Conservation (phyloP, 2,329 filamentous ascomycete species). For the Fusarium aywerte region DNA sequence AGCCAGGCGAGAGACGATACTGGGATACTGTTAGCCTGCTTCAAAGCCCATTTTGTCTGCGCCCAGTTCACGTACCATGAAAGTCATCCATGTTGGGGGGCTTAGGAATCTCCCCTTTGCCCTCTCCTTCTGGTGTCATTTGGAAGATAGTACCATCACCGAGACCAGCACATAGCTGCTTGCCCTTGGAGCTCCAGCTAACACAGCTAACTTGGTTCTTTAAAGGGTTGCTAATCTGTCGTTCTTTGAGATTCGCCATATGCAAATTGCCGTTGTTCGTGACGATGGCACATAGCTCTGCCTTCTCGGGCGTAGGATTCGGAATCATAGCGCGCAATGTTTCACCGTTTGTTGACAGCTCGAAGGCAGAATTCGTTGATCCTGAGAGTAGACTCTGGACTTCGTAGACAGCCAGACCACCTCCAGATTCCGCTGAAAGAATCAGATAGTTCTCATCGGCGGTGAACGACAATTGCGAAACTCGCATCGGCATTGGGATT, state of each 20-base stretch:
- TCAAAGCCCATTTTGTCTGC: background rate
- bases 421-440: constrained; percentile 81
- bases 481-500: constrained; percentile 76
- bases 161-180: constrained; percentile 89
- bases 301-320: constrained; percentile 80
- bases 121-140: constrained; percentile 82
- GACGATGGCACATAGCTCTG: constrained; percentile 82
- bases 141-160: constrained; percentile 83
- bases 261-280: constrained; percentile 83
- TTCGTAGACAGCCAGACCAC: constrained; percentile 86
- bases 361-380: constrained; percentile 74
- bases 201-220: constrained; percentile 82
- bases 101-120: constrained; percentile 81
- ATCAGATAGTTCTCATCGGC: constrained; percentile 88
- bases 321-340: constrained; percentile 79
- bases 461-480: constrained; percentile 91
- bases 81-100: constrained; percentile 74
- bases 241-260: constrained; percentile 81
- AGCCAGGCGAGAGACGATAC: constrained; percentile 89
- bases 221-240: constrained; percentile 70
- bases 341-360: constrained; percentile 80
- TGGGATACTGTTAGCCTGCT: constrained; percentile 46
- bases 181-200: constrained; percentile 92
- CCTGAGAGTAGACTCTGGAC: constrained; percentile 74
- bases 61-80: constrained; percentile 67